phyloP scores from a whole-genome alignment of 176 grass and related monocot genomes.

The Phoenix roebelenii region DNA sequence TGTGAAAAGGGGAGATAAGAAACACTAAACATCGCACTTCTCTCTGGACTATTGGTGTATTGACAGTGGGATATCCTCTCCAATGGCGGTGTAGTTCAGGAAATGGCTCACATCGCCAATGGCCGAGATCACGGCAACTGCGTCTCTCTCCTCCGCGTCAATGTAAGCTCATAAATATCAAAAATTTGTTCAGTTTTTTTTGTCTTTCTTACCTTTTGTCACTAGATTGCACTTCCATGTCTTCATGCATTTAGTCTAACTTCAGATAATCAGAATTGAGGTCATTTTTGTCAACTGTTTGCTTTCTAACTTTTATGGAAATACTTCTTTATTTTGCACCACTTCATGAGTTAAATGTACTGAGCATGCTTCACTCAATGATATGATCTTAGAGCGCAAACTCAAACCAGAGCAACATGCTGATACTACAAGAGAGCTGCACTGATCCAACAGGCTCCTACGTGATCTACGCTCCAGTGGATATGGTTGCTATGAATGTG shows the following conservation, averaged over 20 bases:
- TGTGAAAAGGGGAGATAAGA: no score
- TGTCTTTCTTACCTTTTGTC: no score
- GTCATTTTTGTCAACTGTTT: no score
- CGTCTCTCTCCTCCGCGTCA: conserved; percentile 19
- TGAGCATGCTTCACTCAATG: no score
- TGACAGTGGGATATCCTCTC: conserved; percentile 17
- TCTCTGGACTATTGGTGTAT: not conserved
- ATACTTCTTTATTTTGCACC: no score
- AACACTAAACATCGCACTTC: no score
- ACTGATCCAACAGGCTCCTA: conserved; percentile 11
- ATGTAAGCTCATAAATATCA: not conserved
- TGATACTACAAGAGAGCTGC: conserved; percentile 25
- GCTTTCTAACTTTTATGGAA: no score
- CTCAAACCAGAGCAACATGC: conserved; percentile 20
- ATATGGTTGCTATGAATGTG: conserved; percentile 11
- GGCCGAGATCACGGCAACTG: conserved; percentile 19
- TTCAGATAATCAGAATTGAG: no score
- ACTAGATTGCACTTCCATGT: no score
- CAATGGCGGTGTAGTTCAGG: conserved; percentile 10
- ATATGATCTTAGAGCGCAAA: conserved; percentile 6
- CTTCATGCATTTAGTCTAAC: no score
- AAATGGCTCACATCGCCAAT: conserved; percentile 21
- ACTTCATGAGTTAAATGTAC: no score
- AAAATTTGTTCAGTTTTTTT: no score
- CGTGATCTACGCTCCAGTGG: conserved; percentile 17